Base-by-base conservation (phyloP, 2,329 filamentous ascomycete genomes). In the Cercospora janseana region DNA sequence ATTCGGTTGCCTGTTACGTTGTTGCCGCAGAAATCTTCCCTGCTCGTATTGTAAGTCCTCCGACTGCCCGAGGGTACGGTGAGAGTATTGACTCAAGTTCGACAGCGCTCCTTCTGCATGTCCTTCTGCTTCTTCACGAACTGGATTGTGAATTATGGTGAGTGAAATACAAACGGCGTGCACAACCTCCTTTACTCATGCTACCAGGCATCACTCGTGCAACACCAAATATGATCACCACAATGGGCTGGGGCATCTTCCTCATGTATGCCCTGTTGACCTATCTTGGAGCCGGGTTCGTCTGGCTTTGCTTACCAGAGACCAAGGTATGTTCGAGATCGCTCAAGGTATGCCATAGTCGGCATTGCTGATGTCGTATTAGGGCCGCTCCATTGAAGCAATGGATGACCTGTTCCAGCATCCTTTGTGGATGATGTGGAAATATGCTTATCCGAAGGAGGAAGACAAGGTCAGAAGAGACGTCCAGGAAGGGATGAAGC, bases 351-450 rank as follows among this genome's bases (percentile, higher is more conserved):
- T n/a, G n/a, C n/a, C n/a, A n/a, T n/a, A n/a, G n/a, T n/a, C n/a
- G n/a, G n/a, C 18, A 37, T 4, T 37, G 23, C 16, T 37, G 10
- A 37, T 20, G 23, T 7, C 6, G 6, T 6, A 54, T 26, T 49
- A 59, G 49, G 54, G 56, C n/a, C 26, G 56, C 18, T 53, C 49
- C 12, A 59, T 59, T 35, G 54, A 59, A 42, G 52, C 51, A 13
- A 59, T 59, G 56, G 56, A 59, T 24, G 56, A 59, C 42, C 42
- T 59, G 4, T 59, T 59, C 29, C 49, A 55, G 24, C 46, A 49
- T 10, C 52, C 54, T 9, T 20, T 59, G 15, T 59, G 56, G 54
- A 55, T 48, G 16, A 59, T 59, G 54, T 59, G 45, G 35, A 53
- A 49, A 42, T 49, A 52, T 28, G 56, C 54, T 6, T 59, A 59